Base-by-base conservation (phyloP, 2,329 filamentous ascomycete species). In the Fusarium caatingaense region DNA sequence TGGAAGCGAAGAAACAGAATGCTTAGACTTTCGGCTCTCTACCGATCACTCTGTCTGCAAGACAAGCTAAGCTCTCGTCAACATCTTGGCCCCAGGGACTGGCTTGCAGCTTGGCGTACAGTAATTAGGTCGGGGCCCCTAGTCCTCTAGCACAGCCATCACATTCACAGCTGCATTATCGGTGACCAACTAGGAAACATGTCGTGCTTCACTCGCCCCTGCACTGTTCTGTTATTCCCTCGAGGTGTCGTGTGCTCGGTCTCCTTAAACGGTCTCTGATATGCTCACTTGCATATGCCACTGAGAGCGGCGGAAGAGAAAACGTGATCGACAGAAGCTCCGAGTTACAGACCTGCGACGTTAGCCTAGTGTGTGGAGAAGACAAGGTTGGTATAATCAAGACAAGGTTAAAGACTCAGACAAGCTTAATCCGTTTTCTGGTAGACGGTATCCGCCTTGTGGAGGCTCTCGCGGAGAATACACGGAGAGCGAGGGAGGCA, bases 181-280 rank as follows among this genome's bases (percentile, higher is more conserved):
- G 72, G 68, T 72, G 68, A 74, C 68, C 42, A 48, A 66, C 63
- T 69, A 46, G 72, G 72, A 60, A 57, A 11, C 66, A 41, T 66
- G 68, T 74, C 71, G 68, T 74, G 60, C 70, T 67, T 54, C 55
- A 7, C 21, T 12, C 23, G 18, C 18, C 28, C 15, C 25, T 25
- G 25, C 25, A 25, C 25, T 25, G 23, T 23, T 23, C 5, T 23
- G 40, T 27, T 64, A 46, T 64, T 57, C 50, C 61, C 48, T 32
- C 8, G 16, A 7, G 6, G 16, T 46, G 51, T 56, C 54, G 56
- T 7, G 47, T 62, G 55, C 34, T 37, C 30, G 47, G 40, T 71
- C 25, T 34, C 48, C 53, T 18, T 9, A 46, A 55, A 44, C 32
- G 40, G 40, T n/a, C 16, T 7, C 48, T 37, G 41, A 66, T 63